Evolutionary conservation across 805 yeast genomes (phyloP), one percentile per base, ranked within the genome.

Genomic region (Cyberlindnera euphorbiae): DNA sequence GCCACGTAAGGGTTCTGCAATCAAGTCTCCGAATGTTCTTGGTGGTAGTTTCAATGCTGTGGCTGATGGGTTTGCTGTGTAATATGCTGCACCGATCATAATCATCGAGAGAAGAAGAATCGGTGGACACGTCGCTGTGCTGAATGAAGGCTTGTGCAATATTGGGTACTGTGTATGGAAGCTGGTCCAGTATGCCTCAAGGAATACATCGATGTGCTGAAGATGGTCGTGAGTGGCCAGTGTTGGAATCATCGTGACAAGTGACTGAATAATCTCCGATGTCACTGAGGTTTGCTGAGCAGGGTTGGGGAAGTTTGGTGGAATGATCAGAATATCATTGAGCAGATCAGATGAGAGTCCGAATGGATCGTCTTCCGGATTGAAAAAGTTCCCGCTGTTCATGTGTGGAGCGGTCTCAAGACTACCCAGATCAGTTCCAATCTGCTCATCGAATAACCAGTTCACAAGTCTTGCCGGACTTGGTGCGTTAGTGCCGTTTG

Each of bases 1-100:
- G 72, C 79, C 82, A 35, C 96, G 61, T 19, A 86, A 58, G 0
- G 94, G 69, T 3, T 55, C 58, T 25, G 66, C 62, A 26, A 66
- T 65, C 26, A 59, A 39, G 40, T 63, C 67, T 16, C 56, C 55
- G 40, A 54, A 50, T 28, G 44, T 50, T 32, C 56, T 37, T 17
- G 59, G 50, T 24, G 22, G 42, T 39, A 17, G 16, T 32, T 3
- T 34, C 41, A 34, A 41, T 42, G 9, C 26, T 42, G 14, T 41
- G 18, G 12, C 41, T 8, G 22, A 39, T 3, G 53, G 50, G 23
- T 45, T 45, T 6, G 47, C 26, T 1, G 49, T 43, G 4, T 50
- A 52, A 33, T 49, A 53, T 6, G 49, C 42, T 7, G 57, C 47
- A 13, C 59, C 59, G 10, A 49, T 50, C 55, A 54, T 50, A 13